Evolutionary conservation across 352 stramenopile genomes (phyloP).

Genomic region (Pythium scleroteichum): DNA sequence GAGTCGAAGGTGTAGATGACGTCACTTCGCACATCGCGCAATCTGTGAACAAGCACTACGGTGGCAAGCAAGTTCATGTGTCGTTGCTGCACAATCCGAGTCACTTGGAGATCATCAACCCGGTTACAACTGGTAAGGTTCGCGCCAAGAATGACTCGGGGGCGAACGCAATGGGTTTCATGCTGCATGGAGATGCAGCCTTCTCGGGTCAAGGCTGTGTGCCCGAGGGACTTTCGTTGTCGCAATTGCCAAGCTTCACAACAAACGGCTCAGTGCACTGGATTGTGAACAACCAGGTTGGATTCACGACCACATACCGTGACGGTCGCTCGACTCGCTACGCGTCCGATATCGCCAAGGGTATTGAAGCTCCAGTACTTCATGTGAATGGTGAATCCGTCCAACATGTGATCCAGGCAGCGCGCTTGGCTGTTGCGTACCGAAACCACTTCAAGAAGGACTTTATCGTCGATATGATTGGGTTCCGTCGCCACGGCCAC

Average conservation of each 20-base stretch:
- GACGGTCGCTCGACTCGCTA: slow-evolving; percentile 84
- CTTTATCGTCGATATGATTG: slow-evolving; percentile 84
- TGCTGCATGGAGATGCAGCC: slow-evolving; percentile 87
- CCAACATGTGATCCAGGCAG: slow-evolving; percentile 71
- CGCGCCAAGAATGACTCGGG: slow-evolving; percentile 76
- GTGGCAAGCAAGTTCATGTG: slow-evolving; percentile 61
- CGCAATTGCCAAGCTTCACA: slow-evolving; percentile 75
- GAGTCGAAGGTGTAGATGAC: slow-evolving; percentile 71
- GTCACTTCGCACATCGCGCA: slow-evolving; percentile 87
- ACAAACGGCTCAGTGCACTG: slow-evolving; percentile 82
- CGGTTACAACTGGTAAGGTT: slow-evolving; percentile 81
- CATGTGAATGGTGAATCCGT: slow-evolving; percentile 90
- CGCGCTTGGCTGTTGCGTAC: slow-evolving; percentile 74
- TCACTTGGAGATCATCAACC: slow-evolving; percentile 89
- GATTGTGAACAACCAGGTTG: slow-evolving; percentile 91
- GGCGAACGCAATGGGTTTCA: slow-evolving; percentile 68
- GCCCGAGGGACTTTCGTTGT: slow-evolving; percentile 70
- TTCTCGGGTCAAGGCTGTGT: slow-evolving; percentile 88
- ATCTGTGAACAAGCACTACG: slow-evolving; percentile 68
- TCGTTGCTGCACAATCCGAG: slow-evolving; percentile 87
- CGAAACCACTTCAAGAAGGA: slow-evolving; percentile 87
- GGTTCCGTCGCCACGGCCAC: slow-evolving; percentile 86
- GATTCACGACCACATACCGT: slow-evolving; percentile 85
- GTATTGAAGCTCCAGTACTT: slow-evolving; percentile 78
- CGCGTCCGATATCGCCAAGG: slow-evolving; percentile 84